Evolutionary conservation across 2,329 filamentous ascomycete species (phyloP).

Genomic region (Amylocarpus encephaloides): DNA sequence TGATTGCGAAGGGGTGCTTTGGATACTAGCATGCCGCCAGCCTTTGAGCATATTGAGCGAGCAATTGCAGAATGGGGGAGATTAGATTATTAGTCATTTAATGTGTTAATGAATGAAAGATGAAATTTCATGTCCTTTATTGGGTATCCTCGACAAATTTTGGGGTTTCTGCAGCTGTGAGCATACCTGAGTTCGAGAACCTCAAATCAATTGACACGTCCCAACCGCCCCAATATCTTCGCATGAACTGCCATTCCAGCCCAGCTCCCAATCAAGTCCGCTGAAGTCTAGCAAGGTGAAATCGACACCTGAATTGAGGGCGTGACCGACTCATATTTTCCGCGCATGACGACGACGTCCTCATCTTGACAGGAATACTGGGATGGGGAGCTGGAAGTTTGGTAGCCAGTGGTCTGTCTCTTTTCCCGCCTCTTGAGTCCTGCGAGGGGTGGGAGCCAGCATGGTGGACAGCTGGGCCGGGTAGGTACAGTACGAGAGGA

Average conservation of each 20-base stretch:
- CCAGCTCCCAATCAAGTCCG: not conserved
- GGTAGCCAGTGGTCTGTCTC: not conserved
- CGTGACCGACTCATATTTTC: not conserved
- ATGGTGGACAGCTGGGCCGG: too few species aligned
- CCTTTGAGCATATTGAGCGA: too few species aligned
- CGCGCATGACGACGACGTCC: not conserved
- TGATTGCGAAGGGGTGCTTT: not conserved
- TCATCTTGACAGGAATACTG: not conserved
- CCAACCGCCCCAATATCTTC: not conserved
- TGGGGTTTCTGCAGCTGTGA: too few species aligned
- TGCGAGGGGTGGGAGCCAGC: too few species aligned
- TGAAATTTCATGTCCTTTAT: not conserved
- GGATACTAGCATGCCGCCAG: too few species aligned
- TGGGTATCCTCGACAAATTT: too few species aligned
- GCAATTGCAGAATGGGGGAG: not conserved
- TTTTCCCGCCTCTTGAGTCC: too few species aligned
- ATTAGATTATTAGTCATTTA: not conserved
- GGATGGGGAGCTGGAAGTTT: not conserved
- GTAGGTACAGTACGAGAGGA: too few species aligned
- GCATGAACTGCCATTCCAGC: not conserved
- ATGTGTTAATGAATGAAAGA: slow-evolving; percentile 6
- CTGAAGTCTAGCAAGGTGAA: not conserved
- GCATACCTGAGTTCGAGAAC: not conserved
- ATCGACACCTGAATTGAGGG: not conserved
- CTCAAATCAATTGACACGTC: not conserved